Percentiles rank a stretch among this genome's conserved stretches.
Conservation (phyloP, 192 early-diverging fungal species). For the Podila minutissima region DNA sequence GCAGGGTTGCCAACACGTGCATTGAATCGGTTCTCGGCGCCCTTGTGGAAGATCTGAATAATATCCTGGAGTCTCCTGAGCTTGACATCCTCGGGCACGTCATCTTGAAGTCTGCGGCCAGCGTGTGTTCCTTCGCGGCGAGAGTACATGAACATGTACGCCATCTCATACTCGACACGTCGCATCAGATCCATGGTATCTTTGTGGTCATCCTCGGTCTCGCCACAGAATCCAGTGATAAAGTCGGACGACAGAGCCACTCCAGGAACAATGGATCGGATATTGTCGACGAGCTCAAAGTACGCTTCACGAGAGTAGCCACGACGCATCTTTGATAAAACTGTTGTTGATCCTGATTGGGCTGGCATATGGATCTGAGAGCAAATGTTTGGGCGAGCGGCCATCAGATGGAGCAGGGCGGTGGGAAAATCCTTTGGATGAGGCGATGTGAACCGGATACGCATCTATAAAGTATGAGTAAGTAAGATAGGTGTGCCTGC, state of each 20-base stretch:
- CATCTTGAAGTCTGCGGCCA: conserved; percentile 70
- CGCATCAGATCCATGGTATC: conserved; percentile 77
- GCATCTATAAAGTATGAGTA: conserved; percentile 57
- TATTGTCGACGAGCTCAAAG: conserved; percentile 69
- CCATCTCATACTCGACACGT: conserved; percentile 73
- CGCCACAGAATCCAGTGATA: conserved; percentile 83
- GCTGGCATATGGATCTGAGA: conserved; percentile 78
- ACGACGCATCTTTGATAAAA: conserved; percentile 77
- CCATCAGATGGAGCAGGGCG: conserved; percentile 73
- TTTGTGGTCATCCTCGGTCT: conserved; percentile 75
- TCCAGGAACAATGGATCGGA: conserved; percentile 74
- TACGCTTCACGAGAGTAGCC: conserved; percentile 80
- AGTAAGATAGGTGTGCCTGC: not conserved
- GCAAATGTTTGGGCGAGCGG: conserved; percentile 74
- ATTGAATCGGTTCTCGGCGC: conserved; percentile 56
- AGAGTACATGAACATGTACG: conserved; percentile 86
- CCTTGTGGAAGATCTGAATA: conserved; percentile 69
- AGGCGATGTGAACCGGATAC: conserved; percentile 81
- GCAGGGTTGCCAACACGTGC: conserved; percentile 26
- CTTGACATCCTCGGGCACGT: conserved; percentile 74
- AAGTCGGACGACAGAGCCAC: conserved; percentile 80
- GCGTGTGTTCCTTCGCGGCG: conserved; percentile 82
- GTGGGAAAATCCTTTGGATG: conserved; percentile 86
- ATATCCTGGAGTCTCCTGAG: conserved; percentile 70
- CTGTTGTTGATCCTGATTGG: conserved; percentile 74